Percentiles rank a stretch among this genome's conserved stretches.
phyloP scores from a whole-genome alignment of 2,329 filamentous ascomycete genomes.

The Colletotrichum orbiculare region DNA sequence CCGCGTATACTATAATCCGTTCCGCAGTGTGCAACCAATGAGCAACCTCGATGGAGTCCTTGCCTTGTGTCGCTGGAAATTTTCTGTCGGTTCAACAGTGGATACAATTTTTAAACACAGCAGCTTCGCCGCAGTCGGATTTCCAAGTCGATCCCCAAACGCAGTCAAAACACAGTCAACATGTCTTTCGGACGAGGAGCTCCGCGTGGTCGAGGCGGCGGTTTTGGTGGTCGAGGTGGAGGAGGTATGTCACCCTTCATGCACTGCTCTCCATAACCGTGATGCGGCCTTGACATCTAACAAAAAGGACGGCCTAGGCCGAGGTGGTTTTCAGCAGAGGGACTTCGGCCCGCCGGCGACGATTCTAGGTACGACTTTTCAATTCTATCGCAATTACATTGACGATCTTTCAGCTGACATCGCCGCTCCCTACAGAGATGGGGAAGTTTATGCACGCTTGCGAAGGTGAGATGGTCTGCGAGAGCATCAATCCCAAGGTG shows the following conservation, averaged over 20 bases:
- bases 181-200: constrained; percentile 39
- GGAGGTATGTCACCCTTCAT: constrained; percentile 18
- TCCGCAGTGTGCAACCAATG: too few relatives aligned
- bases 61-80: constrained; percentile 34
- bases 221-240: constrained; percentile 37
- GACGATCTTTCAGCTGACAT: constrained; percentile 5
- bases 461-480: constrained; percentile 98
- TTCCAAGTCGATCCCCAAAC: constrained; percentile 31
- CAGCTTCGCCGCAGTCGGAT: constrained; percentile 13
- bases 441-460: constrained; percentile 93
- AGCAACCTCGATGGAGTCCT: too few relatives aligned
- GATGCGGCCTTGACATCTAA: constrained; percentile 9
- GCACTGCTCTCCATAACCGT: background rate
- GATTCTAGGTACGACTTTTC: constrained; percentile 32
- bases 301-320: constrained; percentile 24
- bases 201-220: constrained; percentile 37
- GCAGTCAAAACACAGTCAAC: constrained; percentile 26
- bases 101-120: constrained; percentile 25
- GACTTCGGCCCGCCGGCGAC: constrained; percentile 38
- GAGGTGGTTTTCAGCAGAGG: constrained; percentile 37
- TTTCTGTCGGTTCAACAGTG: constrained; percentile 28
- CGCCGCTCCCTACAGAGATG: constrained; percentile 72
- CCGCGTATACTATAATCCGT: too few relatives aligned
- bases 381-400: background rate
- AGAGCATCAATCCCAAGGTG: constrained; percentile 93